Evolutionary conservation across 2,329 filamentous ascomycete species (phyloP).

Genomic region (Chaetomium globosum): DNA sequence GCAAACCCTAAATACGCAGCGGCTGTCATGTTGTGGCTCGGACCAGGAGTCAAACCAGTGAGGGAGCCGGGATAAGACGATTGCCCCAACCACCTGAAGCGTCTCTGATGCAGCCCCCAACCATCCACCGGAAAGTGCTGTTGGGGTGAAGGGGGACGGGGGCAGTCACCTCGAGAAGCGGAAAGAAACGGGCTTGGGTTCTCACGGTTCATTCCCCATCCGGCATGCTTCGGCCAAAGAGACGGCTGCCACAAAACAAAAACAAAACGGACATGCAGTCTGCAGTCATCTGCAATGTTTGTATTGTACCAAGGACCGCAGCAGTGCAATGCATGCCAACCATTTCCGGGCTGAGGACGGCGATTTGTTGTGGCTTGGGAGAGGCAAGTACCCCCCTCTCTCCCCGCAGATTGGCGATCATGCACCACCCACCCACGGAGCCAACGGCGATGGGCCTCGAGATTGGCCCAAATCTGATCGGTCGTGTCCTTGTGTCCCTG

Average conservation of each 20-base stretch:
- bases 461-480: conserved; percentile 14
- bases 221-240: background rate
- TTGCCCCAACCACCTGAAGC: conserved; percentile 18
- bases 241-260: background rate
- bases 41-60: conserved; percentile 13
- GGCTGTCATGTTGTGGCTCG: conserved; percentile 14
- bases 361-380: background rate
- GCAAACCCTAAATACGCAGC: background rate
- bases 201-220: background rate
- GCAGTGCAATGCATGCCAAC: background rate
- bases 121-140: background rate
- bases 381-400: background rate
- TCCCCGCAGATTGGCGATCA: conserved; percentile 9
- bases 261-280: background rate
- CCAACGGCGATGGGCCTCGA: background rate
- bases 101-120: conserved; percentile 16
- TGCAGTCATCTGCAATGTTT: background rate
- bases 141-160: too few relatives aligned
- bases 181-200: background rate
- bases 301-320: background rate
- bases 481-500: conserved; percentile 14
- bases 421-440: background rate
- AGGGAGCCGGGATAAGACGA: background rate
- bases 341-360: background rate
- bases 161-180: background rate